phyloP scores from a whole-genome alignment of 2,329 filamentous ascomycete genomes.

The Phoma sp. region DNA sequence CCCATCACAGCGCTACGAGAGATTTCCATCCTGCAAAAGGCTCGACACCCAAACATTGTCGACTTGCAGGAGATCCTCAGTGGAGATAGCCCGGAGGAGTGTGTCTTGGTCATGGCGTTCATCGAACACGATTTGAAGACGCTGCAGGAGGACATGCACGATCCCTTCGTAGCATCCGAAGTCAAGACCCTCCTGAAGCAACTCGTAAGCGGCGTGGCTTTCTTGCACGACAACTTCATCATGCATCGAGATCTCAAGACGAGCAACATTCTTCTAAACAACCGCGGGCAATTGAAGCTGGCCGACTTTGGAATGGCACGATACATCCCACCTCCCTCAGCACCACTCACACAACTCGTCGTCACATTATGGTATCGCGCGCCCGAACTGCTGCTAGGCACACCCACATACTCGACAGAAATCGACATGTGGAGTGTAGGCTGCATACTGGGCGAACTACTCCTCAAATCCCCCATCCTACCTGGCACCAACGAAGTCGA shows the following conservation, averaged over 20 bases:
- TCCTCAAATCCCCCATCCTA: conserved; percentile 81
- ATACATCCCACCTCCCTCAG: conserved; percentile 73
- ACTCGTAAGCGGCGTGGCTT: conserved; percentile 78
- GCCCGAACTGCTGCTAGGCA: conserved; percentile 86
- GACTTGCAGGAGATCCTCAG: conserved; percentile 82
- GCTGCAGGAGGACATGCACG: conserved; percentile 90
- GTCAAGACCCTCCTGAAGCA: conserved; percentile 89
- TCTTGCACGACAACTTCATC: conserved; percentile 89
- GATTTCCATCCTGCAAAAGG: conserved; percentile 87
- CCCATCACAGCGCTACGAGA: conserved; percentile 92
- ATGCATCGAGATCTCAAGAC: conserved; percentile 59
- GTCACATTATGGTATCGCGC: conserved; percentile 97
- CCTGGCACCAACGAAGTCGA: conserved; percentile 93
- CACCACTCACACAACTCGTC: conserved; percentile 85
- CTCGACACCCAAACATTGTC: conserved; percentile 83
- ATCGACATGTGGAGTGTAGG: conserved; percentile 97
- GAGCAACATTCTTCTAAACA: conserved; percentile 79
- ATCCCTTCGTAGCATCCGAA: conserved; percentile 91
- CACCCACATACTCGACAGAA: conserved; percentile 73
- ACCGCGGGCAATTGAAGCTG: conserved; percentile 91
- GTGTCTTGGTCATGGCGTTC: conserved; percentile 96
- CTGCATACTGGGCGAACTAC: conserved; percentile 92
- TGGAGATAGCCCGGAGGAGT: conserved; percentile 68
- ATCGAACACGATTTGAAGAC: conserved; percentile 96
- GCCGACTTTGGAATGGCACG: conserved; percentile 98